Percentiles rank a stretch among this genome's conserved stretches.
These are phyloP conservation scores for Schwanniomyces vanrijiae DNA, from an alignment of 805 yeast species.

Conservation along the genomic window DNA sequence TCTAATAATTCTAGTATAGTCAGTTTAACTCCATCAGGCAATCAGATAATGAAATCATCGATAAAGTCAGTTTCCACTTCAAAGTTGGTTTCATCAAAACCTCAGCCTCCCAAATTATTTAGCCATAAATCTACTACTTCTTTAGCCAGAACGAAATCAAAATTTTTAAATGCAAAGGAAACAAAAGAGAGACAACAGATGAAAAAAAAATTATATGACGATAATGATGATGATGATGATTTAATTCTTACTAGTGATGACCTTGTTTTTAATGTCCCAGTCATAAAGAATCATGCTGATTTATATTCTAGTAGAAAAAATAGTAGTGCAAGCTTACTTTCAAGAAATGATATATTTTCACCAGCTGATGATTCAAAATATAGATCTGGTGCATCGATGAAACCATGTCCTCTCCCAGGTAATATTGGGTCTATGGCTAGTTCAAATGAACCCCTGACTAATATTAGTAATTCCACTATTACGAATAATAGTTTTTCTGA, in stretches of 20 bases:
- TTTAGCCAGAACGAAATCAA: conserved; percentile 34
- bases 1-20: neutral
- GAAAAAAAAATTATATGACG: conserved; percentile 41
- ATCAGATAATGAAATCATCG: neutral
- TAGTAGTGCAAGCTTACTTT: conserved; percentile 15
- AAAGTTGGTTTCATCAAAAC: conserved; percentile 6
- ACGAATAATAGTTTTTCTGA: conserved; percentile 11
- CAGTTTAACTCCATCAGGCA: neutral
- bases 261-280: conserved; percentile 44
- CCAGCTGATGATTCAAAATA: conserved; percentile 25
- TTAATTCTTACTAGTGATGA: conserved; percentile 36
- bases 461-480: conserved; percentile 4
- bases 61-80: conserved; percentile 13
- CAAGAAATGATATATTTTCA: conserved; percentile 25
- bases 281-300: conserved; percentile 35
- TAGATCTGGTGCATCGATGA: conserved; percentile 17
- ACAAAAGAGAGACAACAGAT: conserved; percentile 37
- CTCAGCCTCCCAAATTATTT: conserved; percentile 1
- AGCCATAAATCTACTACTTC: conserved; percentile 12
- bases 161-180: conserved; percentile 33
- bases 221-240: conserved; percentile 40
- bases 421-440: conserved; percentile 13
- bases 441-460: conserved; percentile 3
- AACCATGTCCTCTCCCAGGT: conserved; percentile 33
- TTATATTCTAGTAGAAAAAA: conserved; percentile 20